Base-by-base conservation (phyloP, 1,284 basidiomycete species). In the Malassezia vespertilionis region DNA sequence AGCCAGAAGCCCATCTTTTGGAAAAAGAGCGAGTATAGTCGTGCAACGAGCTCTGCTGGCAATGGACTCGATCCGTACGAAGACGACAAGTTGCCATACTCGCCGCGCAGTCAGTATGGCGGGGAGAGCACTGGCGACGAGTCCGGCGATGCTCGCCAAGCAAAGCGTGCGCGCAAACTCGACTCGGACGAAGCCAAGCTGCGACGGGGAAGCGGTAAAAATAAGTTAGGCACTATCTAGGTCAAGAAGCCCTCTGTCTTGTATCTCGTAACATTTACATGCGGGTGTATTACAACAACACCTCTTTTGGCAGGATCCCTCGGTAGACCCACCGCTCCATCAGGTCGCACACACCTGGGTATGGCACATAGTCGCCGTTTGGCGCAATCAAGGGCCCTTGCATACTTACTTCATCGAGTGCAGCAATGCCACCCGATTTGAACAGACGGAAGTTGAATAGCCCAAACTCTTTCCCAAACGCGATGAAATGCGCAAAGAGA, bases 321-420 rank as follows among this genome's bases (percentile, higher is more conserved):
- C 82, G 79, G 59, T 88, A 85, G 65, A 77, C 82, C 89, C 89
- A 95, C 57, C 79, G 81, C 64, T 91, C 88, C 77, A 84, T 86
- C 33, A 95, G 74, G 58, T 82, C 78, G 9, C 86, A 87, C n/a
- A 86, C 77, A 8, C 84, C 85, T 5, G 67, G 67, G 47, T 69
- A 69, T 18, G 36, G 44, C 32, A 27, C 23, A 20, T 38, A 46
- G 42, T 40, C 52, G 33, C 38, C 46, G n/a, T n/a, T 32, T 1
- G 37, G 26, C 12, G 28, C 35, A 4, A 37, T 5, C 3, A 18
- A 40, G 9, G 37, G 14, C 12, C 42, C 26, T 27, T 51, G 42
- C 28, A 41, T 26, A 5, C 42, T 46, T 3, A 40, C 44, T 14
- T 39, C 20, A 10, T 39, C 31, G 5, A 41, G 50, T n/a, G 44